Base-by-base conservation (phyloP, 1,139 yeast genomes). In the Geotrichum citri-aurantii region DNA sequence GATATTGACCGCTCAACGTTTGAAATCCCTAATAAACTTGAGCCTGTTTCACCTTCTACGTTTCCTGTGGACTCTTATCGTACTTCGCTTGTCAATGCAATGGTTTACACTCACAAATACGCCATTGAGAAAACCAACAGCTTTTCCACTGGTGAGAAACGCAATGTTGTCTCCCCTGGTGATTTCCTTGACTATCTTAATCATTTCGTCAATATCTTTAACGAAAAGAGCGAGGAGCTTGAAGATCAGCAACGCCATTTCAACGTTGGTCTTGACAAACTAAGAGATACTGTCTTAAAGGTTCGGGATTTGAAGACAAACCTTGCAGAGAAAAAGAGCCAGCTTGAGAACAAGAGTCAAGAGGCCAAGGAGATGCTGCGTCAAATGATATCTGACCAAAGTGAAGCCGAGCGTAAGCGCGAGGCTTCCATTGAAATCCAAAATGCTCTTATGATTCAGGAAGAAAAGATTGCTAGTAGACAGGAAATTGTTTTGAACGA, bases 391-490 rank as follows among this genome's bases (percentile, higher is more conserved):
- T 75, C 80, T 0, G 95, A 90, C 56, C 98, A 93, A 68, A 91
- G 89, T 68, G 96, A 91, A 67, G 95, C 97, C 0, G 98, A 93
- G 70, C 76, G 97, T 61, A 89, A 87, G 64, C 88, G 87, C 61
- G 96, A 88, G 62, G 92, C 95, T 19, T 89, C 97, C 0, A 76
- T 88, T 12, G 86, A 83, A 53, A 87, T 93, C 10, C 91, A 87
- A 66, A 81, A 79, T 42, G 86, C 89, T 14, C 76, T 92, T 51
- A 83, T 79, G 48, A 77, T 78, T 55, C 96, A 90, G 66, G 95
- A 89, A 60, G 68, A 69, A 4, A 83, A 82, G 59, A 82, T 92
- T 14, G 75, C 77, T 2, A 73, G 70, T n/a, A 79, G 96, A 47
- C 79, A 82, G 62, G 70, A 71, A 1, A 66, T 70, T 3, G 97